These are phyloP conservation scores for Lathyrus aphaca DNA, from an alignment of 306 rosid genomes.

Conservation along the genomic window DNA sequence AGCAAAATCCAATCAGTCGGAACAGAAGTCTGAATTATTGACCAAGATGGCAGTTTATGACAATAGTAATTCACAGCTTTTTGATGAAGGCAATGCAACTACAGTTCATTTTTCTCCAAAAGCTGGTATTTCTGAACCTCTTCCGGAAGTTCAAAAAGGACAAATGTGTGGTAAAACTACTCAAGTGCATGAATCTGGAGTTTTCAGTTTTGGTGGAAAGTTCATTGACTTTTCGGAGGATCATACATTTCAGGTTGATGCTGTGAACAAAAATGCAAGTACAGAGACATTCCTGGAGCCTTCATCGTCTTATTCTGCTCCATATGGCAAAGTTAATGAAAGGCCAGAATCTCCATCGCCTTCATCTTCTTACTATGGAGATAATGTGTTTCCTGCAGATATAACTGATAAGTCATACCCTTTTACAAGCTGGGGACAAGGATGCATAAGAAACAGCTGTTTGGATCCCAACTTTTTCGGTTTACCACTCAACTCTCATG, in stretches of 20 bases:
- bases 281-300: slow-evolving; percentile 52
- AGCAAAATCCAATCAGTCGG: slow-evolving; percentile 44
- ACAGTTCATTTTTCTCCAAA: slow-evolving; percentile 45
- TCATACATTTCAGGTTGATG: slow-evolving; percentile 50
- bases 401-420: slow-evolving; percentile 49
- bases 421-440: slow-evolving; percentile 54
- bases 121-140: slow-evolving; percentile 48
- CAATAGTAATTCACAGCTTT: slow-evolving; percentile 44
- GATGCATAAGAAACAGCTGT: slow-evolving; percentile 48
- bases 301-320: slow-evolving; percentile 51
- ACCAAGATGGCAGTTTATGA: slow-evolving; percentile 45
- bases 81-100: slow-evolving; percentile 47
- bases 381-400: slow-evolving; percentile 48
- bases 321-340: slow-evolving; percentile 52
- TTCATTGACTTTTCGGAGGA: slow-evolving; percentile 48
- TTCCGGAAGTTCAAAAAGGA: slow-evolving; percentile 50
- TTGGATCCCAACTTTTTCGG: slow-evolving; percentile 57
- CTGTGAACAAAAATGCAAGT: slow-evolving; percentile 46
- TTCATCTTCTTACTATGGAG: slow-evolving; percentile 49
- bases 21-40: slow-evolving; percentile 48
- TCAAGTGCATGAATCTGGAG: slow-evolving; percentile 51
- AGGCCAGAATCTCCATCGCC: slow-evolving; percentile 49
- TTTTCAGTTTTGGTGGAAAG: slow-evolving; percentile 53
- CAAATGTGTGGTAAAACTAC: slow-evolving; percentile 43
- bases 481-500: slow-evolving; percentile 95